Percentiles rank a stretch among this genome's conserved stretches.
phyloP scores from a whole-genome alignment of 1,284 basidiomycete genomes.

The Ceratobasidium sp. region DNA sequence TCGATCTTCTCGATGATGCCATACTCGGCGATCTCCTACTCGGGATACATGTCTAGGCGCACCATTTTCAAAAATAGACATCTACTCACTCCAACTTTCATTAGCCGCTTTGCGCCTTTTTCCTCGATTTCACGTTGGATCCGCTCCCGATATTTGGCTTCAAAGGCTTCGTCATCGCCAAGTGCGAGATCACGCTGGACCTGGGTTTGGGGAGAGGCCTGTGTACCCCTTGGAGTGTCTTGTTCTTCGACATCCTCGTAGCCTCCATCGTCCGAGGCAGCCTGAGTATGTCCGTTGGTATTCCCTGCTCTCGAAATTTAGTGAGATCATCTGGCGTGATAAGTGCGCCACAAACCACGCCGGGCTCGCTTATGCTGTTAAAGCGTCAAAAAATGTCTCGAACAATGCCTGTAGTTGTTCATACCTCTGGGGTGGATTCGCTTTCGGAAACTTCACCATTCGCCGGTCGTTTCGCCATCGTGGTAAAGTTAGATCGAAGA shows the following conservation, averaged over 20 bases:
- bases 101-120: slow-evolving; percentile 21
- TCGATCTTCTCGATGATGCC: slow-evolving; percentile 88
- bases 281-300: slow-evolving; percentile 5
- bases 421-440: slow-evolving; percentile 30
- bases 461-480: slow-evolving; percentile 39
- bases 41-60: background rate
- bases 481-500: background rate
- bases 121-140: slow-evolving; percentile 38
- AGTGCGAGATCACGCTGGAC: slow-evolving; percentile 12
- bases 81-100: slow-evolving; percentile 25
- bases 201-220: slow-evolving; percentile 8
- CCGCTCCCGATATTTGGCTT: slow-evolving; percentile 36
- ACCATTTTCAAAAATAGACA: background rate
- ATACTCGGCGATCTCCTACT: slow-evolving; percentile 75
- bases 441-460: slow-evolving; percentile 28
- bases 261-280: background rate
- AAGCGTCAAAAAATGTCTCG: slow-evolving; percentile 10
- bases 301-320: background rate
- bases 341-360: slow-evolving; percentile 29
- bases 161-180: slow-evolving; percentile 37
- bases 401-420: background rate
- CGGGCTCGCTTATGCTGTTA: slow-evolving; percentile 38
- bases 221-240: background rate
- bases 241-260: slow-evolving; percentile 7
- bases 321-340: background rate